Evolutionary conservation across 306 rosid genomes (phyloP).

Genomic region (Cucumis melo): DNA sequence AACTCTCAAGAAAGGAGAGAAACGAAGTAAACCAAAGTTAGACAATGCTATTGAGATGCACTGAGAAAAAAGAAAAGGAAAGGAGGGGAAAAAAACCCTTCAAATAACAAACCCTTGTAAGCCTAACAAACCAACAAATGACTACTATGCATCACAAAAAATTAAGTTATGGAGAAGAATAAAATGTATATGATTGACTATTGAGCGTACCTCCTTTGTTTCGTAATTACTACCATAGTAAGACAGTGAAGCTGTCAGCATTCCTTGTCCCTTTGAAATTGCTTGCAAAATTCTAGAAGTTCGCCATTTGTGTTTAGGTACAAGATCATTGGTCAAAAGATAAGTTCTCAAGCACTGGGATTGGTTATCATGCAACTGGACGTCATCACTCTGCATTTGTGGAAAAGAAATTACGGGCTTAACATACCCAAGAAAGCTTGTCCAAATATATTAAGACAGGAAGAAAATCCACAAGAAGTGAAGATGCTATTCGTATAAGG

Average conservation of each 20-base stretch:
- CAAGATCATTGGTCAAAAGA: slow-evolving; percentile 41
- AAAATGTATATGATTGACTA: not conserved
- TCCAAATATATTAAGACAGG: not conserved
- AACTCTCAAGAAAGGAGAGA: too few relatives aligned
- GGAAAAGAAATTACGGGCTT: slow-evolving; percentile 15
- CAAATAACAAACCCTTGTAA: too few relatives aligned
- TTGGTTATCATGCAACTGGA: slow-evolving; percentile 43
- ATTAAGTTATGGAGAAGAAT: not conserved
- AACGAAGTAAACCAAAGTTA: too few relatives aligned
- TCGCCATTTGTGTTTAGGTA: slow-evolving; percentile 43
- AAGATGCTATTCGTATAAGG: not conserved
- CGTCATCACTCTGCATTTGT: slow-evolving; percentile 63
- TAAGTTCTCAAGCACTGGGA: slow-evolving; percentile 41
- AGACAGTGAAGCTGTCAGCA: slow-evolving; percentile 60
- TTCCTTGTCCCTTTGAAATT: slow-evolving; percentile 59
- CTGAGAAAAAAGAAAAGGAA: too few relatives aligned
- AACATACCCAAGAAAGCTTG: slow-evolving; percentile 14
- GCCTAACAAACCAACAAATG: too few relatives aligned
- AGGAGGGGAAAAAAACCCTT: too few relatives aligned
- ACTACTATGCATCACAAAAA: too few relatives aligned
- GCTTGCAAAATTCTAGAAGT: slow-evolving; percentile 57
- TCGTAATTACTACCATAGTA: slow-evolving; percentile 37
- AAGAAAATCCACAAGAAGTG: not conserved
- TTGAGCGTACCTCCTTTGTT: slow-evolving; percentile 46
- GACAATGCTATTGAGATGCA: too few relatives aligned